Evolutionary conservation across 192 early-diverging fungal genomes (phyloP).

Genomic region (Podochytrium sp.): DNA sequence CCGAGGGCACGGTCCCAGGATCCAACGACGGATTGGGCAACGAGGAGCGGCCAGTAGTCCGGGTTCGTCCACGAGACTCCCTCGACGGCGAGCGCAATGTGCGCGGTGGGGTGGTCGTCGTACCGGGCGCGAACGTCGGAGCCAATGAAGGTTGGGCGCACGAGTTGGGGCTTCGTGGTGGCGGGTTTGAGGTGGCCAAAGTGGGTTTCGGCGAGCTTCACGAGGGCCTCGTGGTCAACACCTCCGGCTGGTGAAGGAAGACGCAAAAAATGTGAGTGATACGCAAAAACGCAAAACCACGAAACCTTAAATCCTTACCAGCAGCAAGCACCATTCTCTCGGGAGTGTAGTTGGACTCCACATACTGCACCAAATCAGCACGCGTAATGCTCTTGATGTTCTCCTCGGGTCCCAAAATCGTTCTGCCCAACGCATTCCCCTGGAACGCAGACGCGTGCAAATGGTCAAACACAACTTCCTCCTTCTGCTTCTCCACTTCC

Average conservation of each 20-base stretch:
- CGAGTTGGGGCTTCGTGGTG: slow-evolving; percentile 47
- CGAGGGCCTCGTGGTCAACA: slow-evolving; percentile 91
- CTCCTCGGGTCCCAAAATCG: slow-evolving; percentile 92
- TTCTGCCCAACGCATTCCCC: slow-evolving; percentile 83
- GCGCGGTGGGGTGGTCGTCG: slow-evolving; percentile 86
- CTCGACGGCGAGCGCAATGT: slow-evolving; percentile 98
- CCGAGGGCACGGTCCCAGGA: slow-evolving; percentile 96
- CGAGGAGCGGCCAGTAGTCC: slow-evolving; percentile 94
- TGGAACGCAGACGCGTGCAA: slow-evolving; percentile 96
- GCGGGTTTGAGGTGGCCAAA: slow-evolving; percentile 79
- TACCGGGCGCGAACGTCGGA: slow-evolving; percentile 89
- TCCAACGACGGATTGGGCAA: slow-evolving; percentile 93
- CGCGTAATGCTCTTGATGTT: slow-evolving; percentile 91
- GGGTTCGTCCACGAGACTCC: slow-evolving; percentile 93
- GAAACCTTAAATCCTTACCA: slow-evolving; percentile 17
- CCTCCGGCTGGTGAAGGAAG: slow-evolving; percentile 60
- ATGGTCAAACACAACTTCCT: slow-evolving; percentile 99
- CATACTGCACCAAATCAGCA: slow-evolving; percentile 85
- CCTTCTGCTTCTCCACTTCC: slow-evolving; percentile 85
- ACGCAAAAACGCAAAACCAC: no score
- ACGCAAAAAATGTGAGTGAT: no score
- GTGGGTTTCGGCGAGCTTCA: slow-evolving; percentile 90
- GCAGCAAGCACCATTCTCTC: slow-evolving; percentile 97
- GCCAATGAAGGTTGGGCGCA: slow-evolving; percentile 82
- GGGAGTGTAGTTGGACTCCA: slow-evolving; percentile 92